Percentiles rank a stretch among this genome's conserved stretches.
These are phyloP conservation scores for Paraphoma sp. DNA, from an alignment of 2,329 filamentous ascomycete genomes.

Conservation along the genomic window DNA sequence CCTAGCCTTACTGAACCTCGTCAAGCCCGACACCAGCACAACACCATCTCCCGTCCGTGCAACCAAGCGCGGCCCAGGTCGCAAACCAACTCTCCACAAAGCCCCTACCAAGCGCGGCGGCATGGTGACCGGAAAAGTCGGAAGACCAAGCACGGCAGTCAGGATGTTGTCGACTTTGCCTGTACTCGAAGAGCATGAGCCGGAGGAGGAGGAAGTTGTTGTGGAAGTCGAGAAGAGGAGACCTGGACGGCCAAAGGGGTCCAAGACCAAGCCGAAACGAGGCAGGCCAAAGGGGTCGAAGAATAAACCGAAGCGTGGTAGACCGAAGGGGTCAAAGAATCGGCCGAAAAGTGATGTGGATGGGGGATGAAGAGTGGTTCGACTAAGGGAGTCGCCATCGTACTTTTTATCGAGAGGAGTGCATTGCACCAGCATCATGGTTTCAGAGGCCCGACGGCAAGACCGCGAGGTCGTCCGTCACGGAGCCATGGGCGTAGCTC, in stretches of 20 bases:
- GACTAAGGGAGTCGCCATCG: too few relatives aligned
- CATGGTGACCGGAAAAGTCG: not conserved
- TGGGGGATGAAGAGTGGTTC: too few relatives aligned
- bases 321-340: constrained; percentile 5
- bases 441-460: too few relatives aligned
- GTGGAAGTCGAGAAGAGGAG: not conserved
- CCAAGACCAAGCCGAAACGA: constrained; percentile 17
- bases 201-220: not conserved
- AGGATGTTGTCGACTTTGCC: too few relatives aligned
- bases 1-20: constrained; percentile 9
- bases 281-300: not conserved
- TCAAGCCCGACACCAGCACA: not conserved
- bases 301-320: constrained; percentile 9
- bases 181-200: too few relatives aligned
- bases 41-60: not conserved
- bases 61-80: not conserved
- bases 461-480: too few relatives aligned
- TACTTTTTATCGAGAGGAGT: too few relatives aligned
- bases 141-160: not conserved
- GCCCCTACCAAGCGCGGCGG: not conserved
- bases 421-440: too few relatives aligned
- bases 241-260: constrained; percentile 24
- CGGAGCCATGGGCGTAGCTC: too few relatives aligned
- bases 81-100: not conserved
- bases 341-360: not conserved